Evolutionary conservation across 2,329 filamentous ascomycete genomes (phyloP), one percentile per base, ranked within the genome.

Genomic region (Dactylonectria macrodidyma): DNA sequence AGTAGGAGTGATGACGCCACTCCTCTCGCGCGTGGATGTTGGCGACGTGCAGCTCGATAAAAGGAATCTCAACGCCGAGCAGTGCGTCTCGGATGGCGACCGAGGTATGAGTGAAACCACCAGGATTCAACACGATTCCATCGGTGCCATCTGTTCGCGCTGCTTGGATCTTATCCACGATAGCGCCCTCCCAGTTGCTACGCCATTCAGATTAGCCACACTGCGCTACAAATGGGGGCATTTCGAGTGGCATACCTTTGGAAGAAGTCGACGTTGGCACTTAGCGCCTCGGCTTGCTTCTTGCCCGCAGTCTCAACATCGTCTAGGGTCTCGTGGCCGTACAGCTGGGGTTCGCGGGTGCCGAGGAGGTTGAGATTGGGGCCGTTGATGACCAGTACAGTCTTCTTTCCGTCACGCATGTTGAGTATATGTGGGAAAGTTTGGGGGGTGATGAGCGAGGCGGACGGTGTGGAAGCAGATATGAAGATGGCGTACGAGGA

Each of bases 31-130:
- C 56, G 24, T 69, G 67, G 3, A 64, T 61, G 46, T 69, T 69
- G 19, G 67, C 30, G 19, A 69, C 56, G 19, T 69, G 67, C 24
- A 69, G 34, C 60, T 69, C 67, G 33, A 69, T 64, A 30, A 69
- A 67, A 9, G 67, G 67, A 47, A 69, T 62, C 3, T 46, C 41
- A 5, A 69, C 65, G 5, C 64, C 67, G 1, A 69, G 56, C 1
- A 67, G 56, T 7, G 67, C 67, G 33, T 69, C 67, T 24, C 67
- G 56, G 22, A 69, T 61, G 12, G 64, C 60, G 5, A 69, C 67
- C 1, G 59, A 64, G 7, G 67, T 69, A 47, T 69, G 67, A 7
- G 67, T 69, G 36, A 65, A 67, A 12, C 54, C 67, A 19, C 50
- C 67, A 6, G 67, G 67, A 44, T 69, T 69, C 3, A 69, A 46